Percentiles rank a stretch among this genome's conserved stretches.
phyloP scores from a whole-genome alignment of 2,329 filamentous ascomycete species.

The Escovopsis weberi region DNA sequence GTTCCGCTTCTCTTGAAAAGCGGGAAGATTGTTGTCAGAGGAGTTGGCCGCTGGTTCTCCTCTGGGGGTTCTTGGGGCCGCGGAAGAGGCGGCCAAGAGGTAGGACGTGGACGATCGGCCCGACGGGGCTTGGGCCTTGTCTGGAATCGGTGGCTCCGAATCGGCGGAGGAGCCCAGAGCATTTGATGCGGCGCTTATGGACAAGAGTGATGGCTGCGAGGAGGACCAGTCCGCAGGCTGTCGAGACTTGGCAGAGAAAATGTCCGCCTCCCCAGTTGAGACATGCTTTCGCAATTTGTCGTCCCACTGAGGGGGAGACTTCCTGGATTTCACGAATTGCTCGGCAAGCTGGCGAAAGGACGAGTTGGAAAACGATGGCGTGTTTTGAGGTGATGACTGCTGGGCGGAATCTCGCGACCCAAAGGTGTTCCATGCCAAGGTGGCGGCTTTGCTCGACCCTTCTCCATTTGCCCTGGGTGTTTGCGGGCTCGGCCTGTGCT shows the following conservation, averaged over 20 bases:
- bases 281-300: conserved; percentile 39
- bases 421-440: conserved; percentile 43
- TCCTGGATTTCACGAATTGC: conserved; percentile 15
- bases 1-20: background rate
- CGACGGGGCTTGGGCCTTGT: background rate
- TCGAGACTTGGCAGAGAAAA: conserved; percentile 14
- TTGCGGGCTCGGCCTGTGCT: conserved; percentile 25
- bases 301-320: conserved; percentile 34
- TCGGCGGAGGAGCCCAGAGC: conserved; percentile 27
- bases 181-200: conserved; percentile 41
- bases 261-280: conserved; percentile 20
- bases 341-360: conserved; percentile 17
- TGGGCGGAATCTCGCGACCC: conserved; percentile 23
- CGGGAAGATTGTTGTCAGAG: background rate
- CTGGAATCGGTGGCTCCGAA: conserved; percentile 9
- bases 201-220: conserved; percentile 30
- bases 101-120: background rate
- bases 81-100: background rate
- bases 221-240: conserved; percentile 26
- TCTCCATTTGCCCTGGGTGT: conserved; percentile 29
- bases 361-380: conserved; percentile 8
- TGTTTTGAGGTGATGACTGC: conserved; percentile 13
- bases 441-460: conserved; percentile 48
- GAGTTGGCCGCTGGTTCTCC: background rate
- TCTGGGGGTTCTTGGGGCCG: conserved; percentile 1